These are phyloP conservation scores for Fusarium sp. DNA, from an alignment of 2,329 filamentous ascomycete genomes.

Conservation along the genomic window DNA sequence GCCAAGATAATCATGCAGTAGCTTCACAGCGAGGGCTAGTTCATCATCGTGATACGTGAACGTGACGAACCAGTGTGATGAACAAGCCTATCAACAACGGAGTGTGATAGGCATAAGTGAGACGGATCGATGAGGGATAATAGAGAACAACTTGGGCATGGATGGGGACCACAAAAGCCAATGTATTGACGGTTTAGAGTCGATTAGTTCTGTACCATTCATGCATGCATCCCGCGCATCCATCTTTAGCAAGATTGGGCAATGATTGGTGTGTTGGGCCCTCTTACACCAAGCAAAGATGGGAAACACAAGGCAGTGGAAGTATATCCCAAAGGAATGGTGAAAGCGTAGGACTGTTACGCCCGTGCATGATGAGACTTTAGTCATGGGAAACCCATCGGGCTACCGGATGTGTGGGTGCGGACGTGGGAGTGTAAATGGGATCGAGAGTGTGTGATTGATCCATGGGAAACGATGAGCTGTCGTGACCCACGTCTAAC, in stretches of 20 bases:
- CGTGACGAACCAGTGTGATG: constrained; percentile 24
- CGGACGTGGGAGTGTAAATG: constrained; percentile 16
- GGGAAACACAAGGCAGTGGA: not conserved
- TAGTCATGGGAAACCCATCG: constrained; percentile 40
- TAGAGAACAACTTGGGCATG: constrained; percentile 18
- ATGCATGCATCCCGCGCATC: constrained; percentile 46
- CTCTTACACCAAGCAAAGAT: not conserved
- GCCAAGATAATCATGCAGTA: constrained; percentile 1
- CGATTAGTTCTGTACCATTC: constrained; percentile 11
- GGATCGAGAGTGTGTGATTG: constrained; percentile 9
- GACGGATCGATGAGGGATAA: constrained; percentile 40
- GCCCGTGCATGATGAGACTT: constrained; percentile 21
- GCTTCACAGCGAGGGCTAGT: not conserved
- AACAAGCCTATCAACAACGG: constrained; percentile 11
- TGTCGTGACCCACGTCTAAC: constrained; percentile 32
- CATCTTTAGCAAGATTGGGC: constrained; percentile 20
- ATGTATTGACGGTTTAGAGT: constrained; percentile 9
- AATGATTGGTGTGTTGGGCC: constrained; percentile 14
- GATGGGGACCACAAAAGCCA: constrained; percentile 32
- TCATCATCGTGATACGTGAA: constrained; percentile 1
- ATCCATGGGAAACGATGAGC: constrained; percentile 6
- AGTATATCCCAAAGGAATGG: not conserved
- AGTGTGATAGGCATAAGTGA: constrained; percentile 16
- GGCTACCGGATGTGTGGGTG: constrained; percentile 27
- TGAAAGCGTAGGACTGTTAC: constrained; percentile 26